Conservation (phyloP, 169 alveolate species). For the Cardiosporidium cionae region DNA sequence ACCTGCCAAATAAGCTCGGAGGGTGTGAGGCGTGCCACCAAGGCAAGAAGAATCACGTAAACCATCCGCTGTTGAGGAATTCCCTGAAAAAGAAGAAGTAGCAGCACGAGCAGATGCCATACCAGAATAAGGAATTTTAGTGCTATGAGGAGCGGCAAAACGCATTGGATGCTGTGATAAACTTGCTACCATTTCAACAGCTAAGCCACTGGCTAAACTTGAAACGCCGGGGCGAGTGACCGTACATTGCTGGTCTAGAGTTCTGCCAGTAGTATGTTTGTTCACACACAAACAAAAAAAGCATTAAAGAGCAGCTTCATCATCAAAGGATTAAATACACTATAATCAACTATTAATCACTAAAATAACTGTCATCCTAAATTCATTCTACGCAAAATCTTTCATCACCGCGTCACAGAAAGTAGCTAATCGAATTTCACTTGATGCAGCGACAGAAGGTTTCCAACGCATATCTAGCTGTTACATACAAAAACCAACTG, state of each 20-base stretch:
- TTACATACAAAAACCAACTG: too few relatives aligned
- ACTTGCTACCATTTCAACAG: constrained; percentile 76
- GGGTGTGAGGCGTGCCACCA: constrained; percentile 31
- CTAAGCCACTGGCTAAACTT: constrained; percentile 62
- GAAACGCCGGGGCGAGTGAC: constrained; percentile 87
- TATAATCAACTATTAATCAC: too few relatives aligned
- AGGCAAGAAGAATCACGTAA: constrained; percentile 20
- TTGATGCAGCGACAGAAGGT: too few relatives aligned
- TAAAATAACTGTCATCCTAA: background rate
- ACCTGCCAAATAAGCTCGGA: constrained; percentile 25
- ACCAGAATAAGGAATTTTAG: constrained; percentile 8
- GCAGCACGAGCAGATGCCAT: constrained; percentile 7
- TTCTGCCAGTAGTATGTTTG: constrained; percentile 22
- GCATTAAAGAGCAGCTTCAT: background rate
- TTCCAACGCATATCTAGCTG: too few relatives aligned
- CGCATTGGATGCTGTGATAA: constrained; percentile 56
- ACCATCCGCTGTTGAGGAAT: background rate
- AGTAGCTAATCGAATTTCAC: too few relatives aligned
- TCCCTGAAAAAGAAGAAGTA: background rate
- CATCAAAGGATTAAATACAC: background rate
- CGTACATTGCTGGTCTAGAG: constrained; percentile 88
- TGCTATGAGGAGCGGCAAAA: constrained; percentile 27
- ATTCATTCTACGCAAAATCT: background rate
- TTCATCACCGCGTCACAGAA: too few relatives aligned
- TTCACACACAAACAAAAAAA: too few relatives aligned